Evolutionary conservation across 140 eudicot genomes (phyloP), one percentile per base, ranked within the genome.

Genomic region (Bidens hawaiensis): DNA sequence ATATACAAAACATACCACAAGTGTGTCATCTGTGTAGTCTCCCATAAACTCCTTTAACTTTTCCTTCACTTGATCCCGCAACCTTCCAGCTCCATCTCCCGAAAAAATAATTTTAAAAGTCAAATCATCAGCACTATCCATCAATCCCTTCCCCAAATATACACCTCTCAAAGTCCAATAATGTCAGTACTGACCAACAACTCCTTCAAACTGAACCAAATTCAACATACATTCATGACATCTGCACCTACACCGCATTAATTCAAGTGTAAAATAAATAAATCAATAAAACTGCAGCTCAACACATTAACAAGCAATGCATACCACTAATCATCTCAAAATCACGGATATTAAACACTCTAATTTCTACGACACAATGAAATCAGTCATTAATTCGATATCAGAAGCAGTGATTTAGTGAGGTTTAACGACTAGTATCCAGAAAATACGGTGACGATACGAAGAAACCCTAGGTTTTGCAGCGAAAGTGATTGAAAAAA

Each of bases 11-110:
- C 71, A 68, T 87, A 91, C 98, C 95, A 91, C 98, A 6, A 91
- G 91, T 71, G 98, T 87, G 27, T 91, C 98, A 53, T 91, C 96
- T 22, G 96, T 88, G 65, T 84, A 91, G 28, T 87, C 96, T n/a
- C 98, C 98, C 88, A 91, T 82, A 64, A 75, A 91, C 65, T 91
- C 95, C 83, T 84, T 91, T 25, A 91, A 77, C 62, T 83, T 91
- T 68, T 84, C 95, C 71, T 61, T 78, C 28, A 91, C 79, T 45
- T 54, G 72, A 15, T 80, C 86, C 0, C 83, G 89, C 81, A 91
- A 76, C 84, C 46, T 80, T 5, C 73, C 64, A 3, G 78, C 86
- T 65, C 98, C 96, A 52, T 87, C 96, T 21, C 80, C 88, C 4
- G 72, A 65, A 50, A 84, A 84, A 14, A 75, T 71, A 52, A 67